Conservation (phyloP, 768 basidiomycete genomes). For the Suillus subalutaceus region DNA sequence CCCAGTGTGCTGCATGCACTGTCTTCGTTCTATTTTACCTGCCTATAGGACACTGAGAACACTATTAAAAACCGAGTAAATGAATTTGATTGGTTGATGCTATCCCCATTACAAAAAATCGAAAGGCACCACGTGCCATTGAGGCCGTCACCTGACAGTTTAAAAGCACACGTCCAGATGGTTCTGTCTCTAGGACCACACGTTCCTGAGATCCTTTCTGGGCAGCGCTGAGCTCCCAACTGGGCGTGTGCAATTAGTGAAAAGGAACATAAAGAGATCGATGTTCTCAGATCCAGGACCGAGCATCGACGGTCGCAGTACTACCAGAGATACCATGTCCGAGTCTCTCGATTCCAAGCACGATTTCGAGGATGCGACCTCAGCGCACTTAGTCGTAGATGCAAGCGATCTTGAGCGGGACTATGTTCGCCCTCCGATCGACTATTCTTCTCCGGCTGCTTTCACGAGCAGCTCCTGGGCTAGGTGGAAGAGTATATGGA, state of each 20-base stretch:
- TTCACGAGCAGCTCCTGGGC: constrained; percentile 55
- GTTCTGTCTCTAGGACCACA: too few relatives aligned
- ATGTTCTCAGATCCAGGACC: neutral
- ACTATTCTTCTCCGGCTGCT: constrained; percentile 59
- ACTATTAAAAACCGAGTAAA: neutral
- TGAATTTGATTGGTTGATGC: neutral
- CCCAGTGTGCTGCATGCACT: neutral
- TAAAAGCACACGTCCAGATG: constrained; percentile 18
- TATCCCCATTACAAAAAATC: neutral
- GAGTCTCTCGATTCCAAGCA: constrained; percentile 29
- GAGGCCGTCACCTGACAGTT: constrained; percentile 12
- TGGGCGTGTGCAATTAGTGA: neutral
- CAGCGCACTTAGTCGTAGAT: neutral
- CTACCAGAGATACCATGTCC: constrained; percentile 13
- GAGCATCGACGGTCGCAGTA: neutral
- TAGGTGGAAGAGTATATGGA: constrained; percentile 80
- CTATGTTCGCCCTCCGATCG: constrained; percentile 57
- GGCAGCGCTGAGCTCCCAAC: neutral
- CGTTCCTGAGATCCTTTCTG: neutral
- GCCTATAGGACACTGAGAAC: neutral
- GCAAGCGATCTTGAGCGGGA: constrained; percentile 6
- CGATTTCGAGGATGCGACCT: constrained; percentile 18
- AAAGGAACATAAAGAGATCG: neutral
- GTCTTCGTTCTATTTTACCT: neutral
- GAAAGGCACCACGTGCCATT: neutral